Conservation (phyloP, 345 rosid genomes). For the Eutrema japonicum region DNA sequence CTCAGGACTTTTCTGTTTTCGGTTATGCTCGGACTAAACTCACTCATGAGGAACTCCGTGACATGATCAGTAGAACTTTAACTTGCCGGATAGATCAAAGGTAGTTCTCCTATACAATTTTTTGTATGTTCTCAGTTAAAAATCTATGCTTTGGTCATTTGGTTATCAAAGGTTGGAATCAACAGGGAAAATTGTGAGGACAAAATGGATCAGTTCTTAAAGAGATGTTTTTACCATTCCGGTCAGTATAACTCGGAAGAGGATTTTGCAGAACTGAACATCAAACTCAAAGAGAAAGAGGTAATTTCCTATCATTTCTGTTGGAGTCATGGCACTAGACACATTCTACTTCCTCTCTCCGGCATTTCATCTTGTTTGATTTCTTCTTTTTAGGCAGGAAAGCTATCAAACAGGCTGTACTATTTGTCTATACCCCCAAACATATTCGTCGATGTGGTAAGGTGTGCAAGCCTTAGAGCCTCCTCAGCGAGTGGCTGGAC, state of each 20-base stretch:
- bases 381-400: constrained; percentile 58
- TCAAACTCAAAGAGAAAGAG: constrained; percentile 81
- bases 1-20: constrained; percentile 69
- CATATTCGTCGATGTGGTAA: constrained; percentile 82
- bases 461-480: constrained; percentile 73
- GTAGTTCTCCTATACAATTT: constrained; percentile 41
- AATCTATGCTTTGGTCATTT: constrained; percentile 5
- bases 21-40: constrained; percentile 81
- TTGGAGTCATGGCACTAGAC: constrained; percentile 1
- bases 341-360: not conserved
- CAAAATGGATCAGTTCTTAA: constrained; percentile 80
- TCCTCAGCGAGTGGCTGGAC: constrained; percentile 86
- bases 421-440: constrained; percentile 90
- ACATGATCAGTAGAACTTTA: constrained; percentile 70
- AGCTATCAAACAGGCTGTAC: constrained; percentile 71
- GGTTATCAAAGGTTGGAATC: constrained; percentile 4
- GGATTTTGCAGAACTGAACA: constrained; percentile 67
- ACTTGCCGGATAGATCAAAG: constrained; percentile 89
- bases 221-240: constrained; percentile 81
- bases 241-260: constrained; percentile 84
- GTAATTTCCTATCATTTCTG: constrained; percentile 37
- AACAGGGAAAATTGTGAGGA: constrained; percentile 82
- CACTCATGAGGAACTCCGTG: constrained; percentile 79
- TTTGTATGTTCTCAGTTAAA: not conserved
- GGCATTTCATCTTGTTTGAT: not conserved